Conservation (phyloP, 2,329 filamentous ascomycete genomes). For the Scytalidium lignicola region DNA sequence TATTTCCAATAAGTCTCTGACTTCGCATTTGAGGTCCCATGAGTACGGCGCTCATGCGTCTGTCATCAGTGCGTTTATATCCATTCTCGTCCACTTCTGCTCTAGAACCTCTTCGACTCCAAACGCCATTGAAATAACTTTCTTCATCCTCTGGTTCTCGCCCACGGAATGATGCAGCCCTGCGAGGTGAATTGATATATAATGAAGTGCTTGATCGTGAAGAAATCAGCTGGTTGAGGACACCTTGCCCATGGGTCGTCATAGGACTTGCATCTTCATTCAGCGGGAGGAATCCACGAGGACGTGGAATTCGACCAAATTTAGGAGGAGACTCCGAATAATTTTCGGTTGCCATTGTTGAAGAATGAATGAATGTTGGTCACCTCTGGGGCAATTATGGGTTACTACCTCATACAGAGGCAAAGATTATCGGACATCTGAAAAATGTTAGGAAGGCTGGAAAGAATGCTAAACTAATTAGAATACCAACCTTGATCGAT, state of each 20-base stretch:
- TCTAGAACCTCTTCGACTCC: slow-evolving; percentile 9
- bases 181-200: slow-evolving; percentile 8
- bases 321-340: slow-evolving; percentile 12
- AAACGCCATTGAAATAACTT: slow-evolving; percentile 3
- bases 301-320: slow-evolving; percentile 16
- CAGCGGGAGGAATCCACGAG: slow-evolving; percentile 21
- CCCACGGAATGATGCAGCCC: slow-evolving; percentile 12
- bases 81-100: slow-evolving; percentile 18
- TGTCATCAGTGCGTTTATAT: slow-evolving; percentile 40
- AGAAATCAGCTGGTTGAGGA: slow-evolving; percentile 23
- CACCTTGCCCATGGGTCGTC: slow-evolving; percentile 25
- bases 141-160: slow-evolving; percentile 21
- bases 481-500: too few species aligned
- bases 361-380: background rate
- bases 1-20: slow-evolving; percentile 82
- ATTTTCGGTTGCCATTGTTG: background rate
- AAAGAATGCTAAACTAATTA: too few species aligned
- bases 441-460: too few species aligned
- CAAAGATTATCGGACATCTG: too few species aligned
- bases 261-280: slow-evolving; percentile 24
- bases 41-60: slow-evolving; percentile 53
- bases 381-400: background rate
- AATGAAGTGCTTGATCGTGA: slow-evolving; percentile 23
- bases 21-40: slow-evolving; percentile 71
- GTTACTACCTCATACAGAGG: too few species aligned